These are phyloP conservation scores for Coniella vitis DNA, from an alignment of 2,329 filamentous ascomycete species.

Conservation along the genomic window DNA sequence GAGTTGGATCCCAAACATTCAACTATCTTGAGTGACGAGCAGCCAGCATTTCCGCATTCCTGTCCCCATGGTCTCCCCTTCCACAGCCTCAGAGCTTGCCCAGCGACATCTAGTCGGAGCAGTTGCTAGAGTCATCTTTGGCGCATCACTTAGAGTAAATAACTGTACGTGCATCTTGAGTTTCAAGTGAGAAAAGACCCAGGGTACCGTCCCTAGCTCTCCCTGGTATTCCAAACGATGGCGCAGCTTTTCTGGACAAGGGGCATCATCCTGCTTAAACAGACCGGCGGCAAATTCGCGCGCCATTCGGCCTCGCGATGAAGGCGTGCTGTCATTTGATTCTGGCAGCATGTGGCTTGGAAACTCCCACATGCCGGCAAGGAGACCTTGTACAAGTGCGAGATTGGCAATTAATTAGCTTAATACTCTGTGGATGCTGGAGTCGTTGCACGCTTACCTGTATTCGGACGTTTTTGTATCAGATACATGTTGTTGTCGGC, in stretches of 20 bases:
- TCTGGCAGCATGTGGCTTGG: conserved; percentile 36
- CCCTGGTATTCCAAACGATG: conserved; percentile 25
- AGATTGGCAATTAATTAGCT: neutral
- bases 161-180: conserved; percentile 51
- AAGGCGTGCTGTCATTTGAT: conserved; percentile 21
- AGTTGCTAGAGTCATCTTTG: neutral
- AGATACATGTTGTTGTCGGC: conserved; percentile 35
- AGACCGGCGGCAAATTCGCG: conserved; percentile 26
- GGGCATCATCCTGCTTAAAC: conserved; percentile 15
- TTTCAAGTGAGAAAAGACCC: conserved; percentile 51
- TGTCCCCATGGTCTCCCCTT: conserved; percentile 49
- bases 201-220: conserved; percentile 47
- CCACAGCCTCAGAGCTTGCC: conserved; percentile 33
- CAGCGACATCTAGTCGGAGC: conserved; percentile 25
- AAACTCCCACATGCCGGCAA: conserved; percentile 51
- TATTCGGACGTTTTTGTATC: conserved; percentile 44
- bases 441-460: conserved; percentile 24
- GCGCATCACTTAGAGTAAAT: conserved; percentile 30
- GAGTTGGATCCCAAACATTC: too few relatives aligned
- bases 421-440: too few relatives aligned
- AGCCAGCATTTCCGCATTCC: conserved; percentile 54
- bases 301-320: conserved; percentile 31
- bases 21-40: conserved; percentile 24
- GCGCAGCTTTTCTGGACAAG: neutral
- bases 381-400: conserved; percentile 26